Evolutionary conservation across 2,329 filamentous ascomycete genomes (phyloP), one percentile per base, ranked within the genome.

Genomic region (Golovinomyces cichoracearum): DNA sequence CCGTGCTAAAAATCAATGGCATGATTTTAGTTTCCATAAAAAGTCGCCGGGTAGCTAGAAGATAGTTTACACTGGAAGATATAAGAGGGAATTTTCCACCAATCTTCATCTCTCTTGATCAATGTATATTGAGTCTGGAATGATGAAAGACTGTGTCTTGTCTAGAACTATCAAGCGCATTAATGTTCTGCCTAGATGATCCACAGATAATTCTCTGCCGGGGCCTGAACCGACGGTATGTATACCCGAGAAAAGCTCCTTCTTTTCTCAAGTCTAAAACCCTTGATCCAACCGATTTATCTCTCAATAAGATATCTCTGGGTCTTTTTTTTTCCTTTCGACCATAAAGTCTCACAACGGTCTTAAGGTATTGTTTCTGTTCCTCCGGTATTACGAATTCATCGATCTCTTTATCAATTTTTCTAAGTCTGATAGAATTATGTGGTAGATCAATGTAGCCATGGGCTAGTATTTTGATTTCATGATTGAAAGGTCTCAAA

Each of bases 191-290:
- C 21, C 26, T 50, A 5, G 47, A 26, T 42, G 17, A 44, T 25
- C 15, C 51, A 48, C 19, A 31, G 42, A 21, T 50, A 48, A 48
- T 50, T 4, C 54, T 50, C 19, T 47, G 50, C 4, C 48, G 45
- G 3, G 49, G 48, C 26, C 54, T 54, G 40, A 68, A 68, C 44
- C 76, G 67, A 12, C 76, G 73, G 68, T 90, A 95, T 1, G 81
- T 83, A 61, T 98, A 98, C 0, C 88, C 88, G 52, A 92, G 64
- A 62, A 95, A 95, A 0, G 84, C 85, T 23, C 74, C 80, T 60
- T 72, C 73, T 63, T 88, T 93, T 51, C 90, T 73, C 53, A 90
- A 71, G 55, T 83, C 76, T 62, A 95, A 66, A n/a, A 80, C 84
- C 15, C 70, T 67, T 37, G 68, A 70, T 37, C 75, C 78, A 5